Base-by-base conservation (phyloP, 306 rosid genomes). In the Hylodesmum podocarpum region DNA sequence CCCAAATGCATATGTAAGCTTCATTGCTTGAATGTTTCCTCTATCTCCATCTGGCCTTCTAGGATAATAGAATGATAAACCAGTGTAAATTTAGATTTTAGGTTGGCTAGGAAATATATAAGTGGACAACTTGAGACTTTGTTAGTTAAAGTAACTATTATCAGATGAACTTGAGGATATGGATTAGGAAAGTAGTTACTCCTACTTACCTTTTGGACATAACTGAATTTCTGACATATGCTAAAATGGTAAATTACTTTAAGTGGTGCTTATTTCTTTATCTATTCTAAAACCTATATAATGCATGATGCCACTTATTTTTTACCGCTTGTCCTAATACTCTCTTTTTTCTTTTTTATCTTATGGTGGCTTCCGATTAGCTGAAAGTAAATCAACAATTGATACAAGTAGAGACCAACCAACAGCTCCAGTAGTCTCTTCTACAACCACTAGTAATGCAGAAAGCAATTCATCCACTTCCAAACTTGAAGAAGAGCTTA, bases 391-490 rank as follows among this genome's bases (percentile, higher is more conserved):
- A 85, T 91, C 91, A 24, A 84, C 88, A 15, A 88, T 84, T 67
- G 93, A 90, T 78, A 87, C 93, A 10, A 90, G 93, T 81, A 86
- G 85, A 87, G 95, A 87, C 81, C 97, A 94, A 79, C 97, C 91
- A 12, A 72, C 90, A 3, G 89, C 84, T 75, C 87, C 90, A 33
- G 81, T 75, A 6, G 89, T 91, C 72, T 80, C 97, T 53, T 90
- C 97, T 14, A 87, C 98, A 46, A 87, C 90, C 64, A 91, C 97
- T 69, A 94, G 98, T 83, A 91, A 82, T 71, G 79, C 95, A 46
- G 98, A 91, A 86, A 94, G 98, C 87, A 91, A 71, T 86, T 91
- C 97, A 54, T 94, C 98, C 65, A 86, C 87, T 70, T 87, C 96
- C 59, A 94, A 89, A 84, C 87, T 92, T 8, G 97, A 94, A 81